Conservation (phyloP, 192 early-diverging fungal genomes). For the Lunasporangiospora selenospora region DNA sequence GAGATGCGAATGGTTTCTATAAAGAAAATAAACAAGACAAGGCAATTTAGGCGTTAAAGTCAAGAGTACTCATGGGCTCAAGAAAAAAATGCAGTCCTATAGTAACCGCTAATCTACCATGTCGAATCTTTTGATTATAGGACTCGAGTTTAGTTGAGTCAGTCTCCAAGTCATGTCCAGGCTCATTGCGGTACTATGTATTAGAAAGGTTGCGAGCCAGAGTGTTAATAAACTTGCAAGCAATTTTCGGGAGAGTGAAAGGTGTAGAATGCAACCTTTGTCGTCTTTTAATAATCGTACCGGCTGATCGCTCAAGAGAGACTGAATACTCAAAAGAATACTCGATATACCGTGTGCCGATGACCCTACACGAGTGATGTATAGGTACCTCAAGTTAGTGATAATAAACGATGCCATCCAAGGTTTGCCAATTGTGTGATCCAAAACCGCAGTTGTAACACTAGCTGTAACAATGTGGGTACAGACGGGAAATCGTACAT, state of each 20-base stretch:
- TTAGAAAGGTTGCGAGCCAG: not conserved
- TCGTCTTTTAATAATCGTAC: constrained; percentile 16
- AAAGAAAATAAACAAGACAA: not conserved
- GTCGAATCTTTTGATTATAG: constrained; percentile 68
- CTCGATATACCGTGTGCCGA: constrained; percentile 68
- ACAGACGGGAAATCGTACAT: constrained; percentile 46
- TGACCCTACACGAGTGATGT: constrained; percentile 45
- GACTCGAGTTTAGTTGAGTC: constrained; percentile 53
- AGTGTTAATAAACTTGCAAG: no score
- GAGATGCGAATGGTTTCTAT: constrained; percentile 66
- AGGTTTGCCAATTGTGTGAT: no score
- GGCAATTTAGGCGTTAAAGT: no score
- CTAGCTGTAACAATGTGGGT: no score
- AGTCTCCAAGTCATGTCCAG: constrained; percentile 59
- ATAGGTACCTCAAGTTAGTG: no score
- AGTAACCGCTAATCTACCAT: constrained; percentile 57
- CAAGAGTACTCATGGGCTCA: no score
- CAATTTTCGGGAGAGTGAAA: not conserved
- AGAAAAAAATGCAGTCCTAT: no score
- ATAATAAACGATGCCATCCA: no score
- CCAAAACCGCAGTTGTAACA: no score
- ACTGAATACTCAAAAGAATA: constrained; percentile 67
- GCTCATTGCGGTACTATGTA: constrained; percentile 65
- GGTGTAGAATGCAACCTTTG: not conserved
- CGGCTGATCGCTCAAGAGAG: constrained; percentile 63